Evolutionary conservation across 2,329 filamentous ascomycete genomes (phyloP).

Genomic region (Aureobasidium lini): DNA sequence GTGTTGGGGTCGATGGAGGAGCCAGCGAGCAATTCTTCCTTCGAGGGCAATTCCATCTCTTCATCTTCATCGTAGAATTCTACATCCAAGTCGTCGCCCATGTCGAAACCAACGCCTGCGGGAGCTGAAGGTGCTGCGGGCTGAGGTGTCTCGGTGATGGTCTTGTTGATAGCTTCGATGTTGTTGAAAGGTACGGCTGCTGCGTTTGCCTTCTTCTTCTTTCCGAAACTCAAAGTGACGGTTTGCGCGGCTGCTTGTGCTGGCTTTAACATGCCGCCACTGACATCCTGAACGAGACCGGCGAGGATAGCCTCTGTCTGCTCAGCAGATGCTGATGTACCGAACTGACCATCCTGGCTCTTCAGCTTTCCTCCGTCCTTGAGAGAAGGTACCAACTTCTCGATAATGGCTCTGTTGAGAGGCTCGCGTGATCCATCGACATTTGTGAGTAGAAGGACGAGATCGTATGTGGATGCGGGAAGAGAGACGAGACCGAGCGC

Average conservation of each 20-base stretch:
- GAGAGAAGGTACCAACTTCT: constrained; percentile 61
- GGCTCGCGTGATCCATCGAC: constrained; percentile 60
- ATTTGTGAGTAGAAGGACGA: constrained; percentile 76
- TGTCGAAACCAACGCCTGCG: constrained; percentile 59
- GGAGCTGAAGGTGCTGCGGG: constrained; percentile 42
- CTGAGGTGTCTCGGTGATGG: constrained; percentile 29
- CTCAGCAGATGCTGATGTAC: constrained; percentile 38
- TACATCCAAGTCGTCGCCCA: constrained; percentile 52
- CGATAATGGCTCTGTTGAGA: constrained; percentile 61
- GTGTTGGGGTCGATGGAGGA: constrained; percentile 89
- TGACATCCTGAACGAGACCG: constrained; percentile 57
- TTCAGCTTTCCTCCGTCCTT: constrained; percentile 60
- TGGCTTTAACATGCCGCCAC: constrained; percentile 62
- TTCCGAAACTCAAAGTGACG: constrained; percentile 52
- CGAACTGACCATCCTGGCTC: constrained; percentile 60
- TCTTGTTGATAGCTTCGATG: constrained; percentile 28
- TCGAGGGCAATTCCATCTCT: constrained; percentile 28
- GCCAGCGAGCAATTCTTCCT: constrained; percentile 49
- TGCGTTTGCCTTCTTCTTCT: constrained; percentile 43
- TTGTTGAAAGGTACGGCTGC: constrained; percentile 30
- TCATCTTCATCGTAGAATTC: constrained; percentile 33
- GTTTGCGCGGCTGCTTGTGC: constrained; percentile 24
- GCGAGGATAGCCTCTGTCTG: constrained; percentile 76
- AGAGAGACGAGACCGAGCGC: constrained; percentile 73
- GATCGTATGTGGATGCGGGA: constrained; percentile 69